These are phyloP conservation scores for Aureobasidium sp. DNA, from an alignment of 2,329 filamentous ascomycete genomes.

Conservation along the genomic window DNA sequence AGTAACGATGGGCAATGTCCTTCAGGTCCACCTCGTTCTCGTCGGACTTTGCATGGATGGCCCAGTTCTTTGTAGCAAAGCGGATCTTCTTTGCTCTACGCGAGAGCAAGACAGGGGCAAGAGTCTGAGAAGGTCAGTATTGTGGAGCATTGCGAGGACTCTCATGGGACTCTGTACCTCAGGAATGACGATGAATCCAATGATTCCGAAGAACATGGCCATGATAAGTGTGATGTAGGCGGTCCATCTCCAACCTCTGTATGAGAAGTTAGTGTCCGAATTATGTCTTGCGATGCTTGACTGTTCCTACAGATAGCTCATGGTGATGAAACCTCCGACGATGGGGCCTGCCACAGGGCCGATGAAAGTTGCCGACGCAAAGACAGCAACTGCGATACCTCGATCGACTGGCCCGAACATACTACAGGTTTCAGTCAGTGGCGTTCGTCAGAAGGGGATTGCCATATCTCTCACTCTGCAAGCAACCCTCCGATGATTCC, in stretches of 20 bases:
- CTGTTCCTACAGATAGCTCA: slow-evolving; percentile 21
- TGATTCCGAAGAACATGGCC: slow-evolving; percentile 35
- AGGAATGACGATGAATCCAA: slow-evolving; percentile 41
- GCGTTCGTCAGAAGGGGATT: slow-evolving; percentile 9
- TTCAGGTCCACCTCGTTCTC: slow-evolving; percentile 60
- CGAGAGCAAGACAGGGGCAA: slow-evolving; percentile 55
- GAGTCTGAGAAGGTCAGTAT: slow-evolving; percentile 26
- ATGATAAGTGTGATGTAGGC: slow-evolving; percentile 50
- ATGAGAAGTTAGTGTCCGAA: too few relatives aligned
- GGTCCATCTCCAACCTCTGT: slow-evolving; percentile 56
- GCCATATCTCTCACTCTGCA: slow-evolving; percentile 18
- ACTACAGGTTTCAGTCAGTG: not conserved
- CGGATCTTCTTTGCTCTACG: slow-evolving; percentile 55
- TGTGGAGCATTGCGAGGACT: slow-evolving; percentile 24
- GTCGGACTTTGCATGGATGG: slow-evolving; percentile 59
- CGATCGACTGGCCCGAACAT: slow-evolving; percentile 41
- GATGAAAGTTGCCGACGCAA: slow-evolving; percentile 38
- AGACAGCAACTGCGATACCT: slow-evolving; percentile 39
- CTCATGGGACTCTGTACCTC: slow-evolving; percentile 34
- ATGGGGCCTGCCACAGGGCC: slow-evolving; percentile 46
- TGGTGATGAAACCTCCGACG: slow-evolving; percentile 42
- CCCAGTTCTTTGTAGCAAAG: slow-evolving; percentile 60
- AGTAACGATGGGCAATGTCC: slow-evolving; percentile 37
- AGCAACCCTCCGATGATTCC: slow-evolving; percentile 39
- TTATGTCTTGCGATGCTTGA: too few relatives aligned